Percentiles rank a stretch among this genome's conserved stretches.
Conservation (phyloP, 2,329 filamentous ascomycete species). For the Aspergillus quadrilineatus region DNA sequence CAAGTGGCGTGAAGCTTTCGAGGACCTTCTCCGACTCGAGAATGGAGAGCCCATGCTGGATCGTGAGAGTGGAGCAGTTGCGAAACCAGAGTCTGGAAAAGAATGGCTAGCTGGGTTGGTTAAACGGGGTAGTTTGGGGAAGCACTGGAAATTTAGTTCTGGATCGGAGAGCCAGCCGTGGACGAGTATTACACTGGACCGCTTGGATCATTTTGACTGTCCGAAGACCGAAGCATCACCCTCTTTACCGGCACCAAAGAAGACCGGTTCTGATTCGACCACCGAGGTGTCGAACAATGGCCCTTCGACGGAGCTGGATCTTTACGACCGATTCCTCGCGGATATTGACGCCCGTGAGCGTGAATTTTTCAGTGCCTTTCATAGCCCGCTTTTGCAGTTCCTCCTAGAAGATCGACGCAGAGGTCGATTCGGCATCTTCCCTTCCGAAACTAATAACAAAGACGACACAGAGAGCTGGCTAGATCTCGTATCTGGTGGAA, state of each 20-base stretch:
- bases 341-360: constrained; percentile 36
- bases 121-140: constrained; percentile 43
- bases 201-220: background rate
- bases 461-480: constrained; percentile 29
- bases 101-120: constrained; percentile 44
- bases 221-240: constrained; percentile 11
- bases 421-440: constrained; percentile 16
- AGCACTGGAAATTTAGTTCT: constrained; percentile 36
- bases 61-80: constrained; percentile 23
- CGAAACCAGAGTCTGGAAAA: constrained; percentile 32
- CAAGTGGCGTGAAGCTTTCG: constrained; percentile 59
- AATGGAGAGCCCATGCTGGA: constrained; percentile 46
- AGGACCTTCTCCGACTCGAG: constrained; percentile 56
- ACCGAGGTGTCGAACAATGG: constrained; percentile 29
- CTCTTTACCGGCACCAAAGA: constrained; percentile 14
- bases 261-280: constrained; percentile 2
- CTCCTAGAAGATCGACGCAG: constrained; percentile 34
- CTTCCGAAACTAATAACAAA: constrained; percentile 6
- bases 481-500: constrained; percentile 28
- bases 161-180: constrained; percentile 23
- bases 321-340: constrained; percentile 52
- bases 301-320: constrained; percentile 51
- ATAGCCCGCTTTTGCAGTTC: constrained; percentile 37
- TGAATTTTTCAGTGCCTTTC: constrained; percentile 28
- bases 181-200: constrained; percentile 26